A percentile compares a stretch with the other conserved stretches of the same genome.
Evolutionary conservation across 2,329 filamentous ascomycete genomes (phyloP).

Genomic region (Paracoccidioides lutzii): DNA sequence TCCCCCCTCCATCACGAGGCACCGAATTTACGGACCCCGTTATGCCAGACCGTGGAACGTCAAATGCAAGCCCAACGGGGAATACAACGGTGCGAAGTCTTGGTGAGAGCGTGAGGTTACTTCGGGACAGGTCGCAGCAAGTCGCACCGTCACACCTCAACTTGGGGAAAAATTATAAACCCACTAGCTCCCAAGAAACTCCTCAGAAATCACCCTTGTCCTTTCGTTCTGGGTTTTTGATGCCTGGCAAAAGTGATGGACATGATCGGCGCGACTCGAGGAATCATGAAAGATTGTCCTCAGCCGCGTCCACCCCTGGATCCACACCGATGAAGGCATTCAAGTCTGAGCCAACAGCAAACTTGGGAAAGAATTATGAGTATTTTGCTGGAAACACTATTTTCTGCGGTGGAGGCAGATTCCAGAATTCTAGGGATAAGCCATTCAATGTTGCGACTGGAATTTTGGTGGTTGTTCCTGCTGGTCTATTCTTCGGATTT

Average conservation of each 20-base stretch:
- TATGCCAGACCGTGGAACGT: slow-evolving; percentile 55
- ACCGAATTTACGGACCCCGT: slow-evolving; percentile 70
- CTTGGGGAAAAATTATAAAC: slow-evolving; percentile 47
- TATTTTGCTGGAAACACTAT: slow-evolving; percentile 90
- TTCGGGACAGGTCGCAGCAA: slow-evolving; percentile 44
- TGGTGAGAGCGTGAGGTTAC: slow-evolving; percentile 64
- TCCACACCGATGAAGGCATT: slow-evolving; percentile 39
- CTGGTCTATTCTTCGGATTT: slow-evolving; percentile 70
- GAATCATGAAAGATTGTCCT: slow-evolving; percentile 63
- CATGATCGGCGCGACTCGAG: slow-evolving; percentile 44
- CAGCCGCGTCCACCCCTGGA: slow-evolving; percentile 61
- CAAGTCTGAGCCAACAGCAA: slow-evolving; percentile 21
- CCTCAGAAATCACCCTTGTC: slow-evolving; percentile 61
- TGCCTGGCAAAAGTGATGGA: slow-evolving; percentile 39
- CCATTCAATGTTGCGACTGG: slow-evolving; percentile 85
- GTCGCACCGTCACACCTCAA: slow-evolving; percentile 37
- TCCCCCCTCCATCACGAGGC: slow-evolving; percentile 57
- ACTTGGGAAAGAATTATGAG: slow-evolving; percentile 64
- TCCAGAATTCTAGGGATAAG: slow-evolving; percentile 75
- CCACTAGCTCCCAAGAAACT: slow-evolving; percentile 41
- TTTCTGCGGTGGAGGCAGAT: slow-evolving; percentile 73
- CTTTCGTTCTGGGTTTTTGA: slow-evolving; percentile 62
- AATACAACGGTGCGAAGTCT: slow-evolving; percentile 50
- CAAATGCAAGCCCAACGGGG: slow-evolving; percentile 59
- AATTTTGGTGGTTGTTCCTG: slow-evolving; percentile 63